phyloP scores from a whole-genome alignment of 768 basidiomycete genomes.

The Termitomyces sp. region DNA sequence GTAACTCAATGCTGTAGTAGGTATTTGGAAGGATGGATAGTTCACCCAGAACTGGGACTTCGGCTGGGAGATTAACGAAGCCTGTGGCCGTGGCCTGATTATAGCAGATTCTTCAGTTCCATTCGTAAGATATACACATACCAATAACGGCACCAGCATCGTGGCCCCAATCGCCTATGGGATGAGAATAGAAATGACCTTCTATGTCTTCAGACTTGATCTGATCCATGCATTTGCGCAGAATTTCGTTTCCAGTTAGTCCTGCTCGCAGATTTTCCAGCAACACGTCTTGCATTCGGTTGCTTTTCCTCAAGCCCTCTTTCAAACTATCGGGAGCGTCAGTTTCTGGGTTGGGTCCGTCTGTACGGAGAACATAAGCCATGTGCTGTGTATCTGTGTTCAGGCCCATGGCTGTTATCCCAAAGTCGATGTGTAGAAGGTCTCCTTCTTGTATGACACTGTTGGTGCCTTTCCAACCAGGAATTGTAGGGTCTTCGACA shows the following conservation, averaged over 20 bases:
- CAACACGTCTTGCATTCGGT: conserved; percentile 52
- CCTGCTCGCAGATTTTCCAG: conserved; percentile 43
- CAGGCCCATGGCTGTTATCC: conserved; percentile 52
- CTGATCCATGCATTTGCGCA: conserved; percentile 37
- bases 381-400: conserved; percentile 59
- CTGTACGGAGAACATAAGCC: conserved; percentile 48
- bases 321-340: conserved; percentile 42
- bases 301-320: conserved; percentile 43
- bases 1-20: conserved; percentile 55
- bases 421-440: conserved; percentile 54
- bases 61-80: conserved; percentile 41
- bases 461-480: conserved; percentile 41
- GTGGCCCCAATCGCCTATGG: conserved; percentile 58
- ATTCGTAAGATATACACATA: conserved; percentile 18
- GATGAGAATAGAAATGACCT: conserved; percentile 52
- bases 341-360: conserved; percentile 32
- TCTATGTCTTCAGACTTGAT: conserved; percentile 45
- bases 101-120: background rate
- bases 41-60: conserved; percentile 48
- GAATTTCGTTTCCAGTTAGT: conserved; percentile 46
- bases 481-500: conserved; percentile 37
- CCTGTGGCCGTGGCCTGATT: conserved; percentile 24
- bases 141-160: conserved; percentile 51
- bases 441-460: conserved; percentile 45
- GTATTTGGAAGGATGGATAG: conserved; percentile 46